Evolutionary conservation across 441 rosid species (phyloP).

Genomic region (Arabidopsis hybrid): DNA sequence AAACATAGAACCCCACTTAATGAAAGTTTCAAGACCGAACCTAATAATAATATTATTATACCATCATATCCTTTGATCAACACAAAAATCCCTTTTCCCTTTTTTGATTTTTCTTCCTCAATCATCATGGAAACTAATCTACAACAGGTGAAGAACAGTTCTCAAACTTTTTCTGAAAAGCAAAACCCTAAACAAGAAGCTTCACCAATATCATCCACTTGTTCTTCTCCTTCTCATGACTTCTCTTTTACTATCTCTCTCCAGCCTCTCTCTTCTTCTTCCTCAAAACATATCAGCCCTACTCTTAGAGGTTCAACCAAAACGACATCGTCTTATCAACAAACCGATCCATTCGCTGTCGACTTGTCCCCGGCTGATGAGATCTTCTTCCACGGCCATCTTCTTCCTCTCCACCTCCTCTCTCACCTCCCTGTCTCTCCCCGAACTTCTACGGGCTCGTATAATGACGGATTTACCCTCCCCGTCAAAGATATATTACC

Average conservation of each 20-base stretch:
- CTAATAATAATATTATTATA: slow-evolving; percentile 36
- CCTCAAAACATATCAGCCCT: slow-evolving; percentile 43
- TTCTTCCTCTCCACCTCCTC: slow-evolving; percentile 95
- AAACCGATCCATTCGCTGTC: slow-evolving; percentile 61
- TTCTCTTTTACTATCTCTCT: slow-evolving; percentile 87
- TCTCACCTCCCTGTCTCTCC: slow-evolving; percentile 88
- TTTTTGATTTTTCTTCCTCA: slow-evolving; percentile 12
- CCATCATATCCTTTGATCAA: slow-evolving; percentile 41
- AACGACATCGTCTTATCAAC: slow-evolving; percentile 46
- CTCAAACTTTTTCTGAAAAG: slow-evolving; percentile 45
- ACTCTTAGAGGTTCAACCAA: slow-evolving; percentile 32
- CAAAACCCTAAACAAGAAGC: slow-evolving; percentile 46
- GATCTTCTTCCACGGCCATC: slow-evolving; percentile 97
- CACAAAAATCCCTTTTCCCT: slow-evolving; percentile 29
- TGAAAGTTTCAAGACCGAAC: slow-evolving; percentile 27
- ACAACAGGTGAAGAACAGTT: slow-evolving; percentile 48
- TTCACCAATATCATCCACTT: slow-evolving; percentile 61
- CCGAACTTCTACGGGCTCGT: slow-evolving; percentile 72
- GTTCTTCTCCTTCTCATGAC: slow-evolving; percentile 91
- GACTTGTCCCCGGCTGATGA: slow-evolving; percentile 97
- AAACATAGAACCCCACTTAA: slow-evolving; percentile 27
- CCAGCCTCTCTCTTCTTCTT: slow-evolving; percentile 54
- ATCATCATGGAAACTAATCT: slow-evolving; percentile 59
- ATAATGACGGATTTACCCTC: slow-evolving; percentile 66
- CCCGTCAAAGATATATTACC: slow-evolving; percentile 57